phyloP scores from a whole-genome alignment of 257 asterid genomes.

The Lycium barbarum region DNA sequence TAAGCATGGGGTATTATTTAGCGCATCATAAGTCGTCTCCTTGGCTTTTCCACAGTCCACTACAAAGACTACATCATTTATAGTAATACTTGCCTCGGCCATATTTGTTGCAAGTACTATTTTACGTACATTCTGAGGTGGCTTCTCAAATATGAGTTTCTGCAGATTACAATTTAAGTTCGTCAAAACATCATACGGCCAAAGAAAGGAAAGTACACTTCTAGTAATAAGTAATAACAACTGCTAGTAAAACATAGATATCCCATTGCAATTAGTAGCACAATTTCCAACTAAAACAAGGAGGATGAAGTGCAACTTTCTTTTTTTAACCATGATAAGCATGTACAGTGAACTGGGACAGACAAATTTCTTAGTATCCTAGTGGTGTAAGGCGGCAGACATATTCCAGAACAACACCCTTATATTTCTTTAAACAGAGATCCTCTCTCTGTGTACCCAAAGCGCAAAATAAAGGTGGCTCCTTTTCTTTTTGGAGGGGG shows the following conservation, averaged over 20 bases:
- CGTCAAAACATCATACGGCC: background rate
- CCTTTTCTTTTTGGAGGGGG: background rate
- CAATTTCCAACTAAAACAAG: background rate
- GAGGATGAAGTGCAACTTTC: background rate
- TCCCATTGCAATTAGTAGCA: background rate
- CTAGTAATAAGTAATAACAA: background rate
- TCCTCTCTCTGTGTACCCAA: background rate
- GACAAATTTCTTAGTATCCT: background rate
- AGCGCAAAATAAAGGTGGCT: background rate
- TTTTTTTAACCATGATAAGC: background rate
- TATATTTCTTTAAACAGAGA: background rate
- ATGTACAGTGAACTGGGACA: background rate
- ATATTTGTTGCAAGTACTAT: conserved; percentile 95
- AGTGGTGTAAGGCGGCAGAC: background rate
- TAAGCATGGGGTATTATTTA: conserved; percentile 91
- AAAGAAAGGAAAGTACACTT: conserved; percentile 2
- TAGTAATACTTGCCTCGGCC: conserved; percentile 99
- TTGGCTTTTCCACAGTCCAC: conserved; percentile 99
- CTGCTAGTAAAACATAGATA: background rate
- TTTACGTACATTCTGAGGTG: conserved; percentile 94
- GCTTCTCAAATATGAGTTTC: conserved; percentile 95
- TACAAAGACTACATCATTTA: conserved; percentile 91
- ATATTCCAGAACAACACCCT: background rate
- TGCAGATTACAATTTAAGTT: conserved; percentile 37
- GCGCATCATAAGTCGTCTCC: conserved; percentile 97